Evolutionary conservation across 1,284 basidiomycete genomes (phyloP), one percentile per base, ranked within the genome.

Genomic region (Fomes fomentarius): DNA sequence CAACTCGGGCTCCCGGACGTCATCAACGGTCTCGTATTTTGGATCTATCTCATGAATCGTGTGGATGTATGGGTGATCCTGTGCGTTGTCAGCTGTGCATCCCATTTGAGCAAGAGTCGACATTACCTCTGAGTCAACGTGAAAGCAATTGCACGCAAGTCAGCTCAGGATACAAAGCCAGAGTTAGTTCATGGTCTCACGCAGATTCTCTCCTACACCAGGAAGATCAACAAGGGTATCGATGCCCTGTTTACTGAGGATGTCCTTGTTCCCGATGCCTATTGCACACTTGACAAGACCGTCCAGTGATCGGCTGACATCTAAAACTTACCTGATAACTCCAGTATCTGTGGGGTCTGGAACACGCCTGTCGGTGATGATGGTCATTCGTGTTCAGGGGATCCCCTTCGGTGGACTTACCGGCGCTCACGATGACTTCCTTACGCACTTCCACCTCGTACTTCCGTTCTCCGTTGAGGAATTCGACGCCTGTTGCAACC

Each of bases 281-380:
- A 25, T 69, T 69, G 8, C 71, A 68, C 6, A 63, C 11, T 40
- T 63, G 7, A 70, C n/a, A n/a, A n/a, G n/a, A n/a, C n/a, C n/a
- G n/a, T 70, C 9, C 75, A 69, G 31, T 74, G 70, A 35, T 19
- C 66, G 61, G 5, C 19, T 31, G 12, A 40, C 5, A 12, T 24
- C 19, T 4, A 24, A n/a, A 72, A 34, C 50, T 73, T 71, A 49
- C 76, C 76, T 1, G 71, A 74, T 4, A 75, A 64, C 54, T 74
- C 71, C 2, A 75, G 62, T 10, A 74, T 54, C 39, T 57, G 35
- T 11, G 33, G 50, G 1, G 40, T 54, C 43, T 54, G 51, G 21
- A 54, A 39, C 4, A 44, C 11, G 6, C 57, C 52, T 52, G 26
- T 6, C 21, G 15, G 22, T 8, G 28, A 19, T 17, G 17, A 15